Conservation (phyloP, 345 rosid genomes). For the Conringia planisiliqua region DNA sequence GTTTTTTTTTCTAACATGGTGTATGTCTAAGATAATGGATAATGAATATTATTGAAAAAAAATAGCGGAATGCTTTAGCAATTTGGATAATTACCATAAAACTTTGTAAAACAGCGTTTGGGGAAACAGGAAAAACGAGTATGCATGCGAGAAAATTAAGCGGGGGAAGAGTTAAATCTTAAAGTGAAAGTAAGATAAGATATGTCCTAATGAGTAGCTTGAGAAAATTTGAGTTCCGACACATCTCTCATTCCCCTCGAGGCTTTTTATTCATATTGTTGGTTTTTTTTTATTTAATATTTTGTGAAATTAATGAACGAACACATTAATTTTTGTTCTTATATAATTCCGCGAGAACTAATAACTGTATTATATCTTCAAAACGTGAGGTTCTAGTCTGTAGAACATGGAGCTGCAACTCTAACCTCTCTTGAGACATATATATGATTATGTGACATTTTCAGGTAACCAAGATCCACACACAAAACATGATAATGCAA, state of each 20-base stretch:
- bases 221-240: no score
- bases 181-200: constrained; percentile 19
- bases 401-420: not conserved
- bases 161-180: not conserved
- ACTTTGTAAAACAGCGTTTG: not conserved
- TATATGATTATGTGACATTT: not conserved
- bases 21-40: not conserved
- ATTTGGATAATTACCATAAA: not conserved
- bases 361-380: not conserved
- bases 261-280: not conserved
- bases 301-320: not conserved
- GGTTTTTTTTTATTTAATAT: not conserved
- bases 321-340: not conserved
- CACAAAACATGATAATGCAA: not conserved
- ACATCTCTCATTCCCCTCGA: not conserved
- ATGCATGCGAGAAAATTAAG: not conserved
- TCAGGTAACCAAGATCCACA: not conserved
- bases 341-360: not conserved
- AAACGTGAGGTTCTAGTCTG: not conserved
- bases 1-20: not conserved
- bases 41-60: not conserved
- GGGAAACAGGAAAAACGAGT: not conserved
- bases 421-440: not conserved
- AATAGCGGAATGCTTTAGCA: not conserved
- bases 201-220: constrained; percentile 12